These are phyloP conservation scores for Dothistroma pini DNA, from an alignment of 2,329 filamentous ascomycete species.

Conservation along the genomic window DNA sequence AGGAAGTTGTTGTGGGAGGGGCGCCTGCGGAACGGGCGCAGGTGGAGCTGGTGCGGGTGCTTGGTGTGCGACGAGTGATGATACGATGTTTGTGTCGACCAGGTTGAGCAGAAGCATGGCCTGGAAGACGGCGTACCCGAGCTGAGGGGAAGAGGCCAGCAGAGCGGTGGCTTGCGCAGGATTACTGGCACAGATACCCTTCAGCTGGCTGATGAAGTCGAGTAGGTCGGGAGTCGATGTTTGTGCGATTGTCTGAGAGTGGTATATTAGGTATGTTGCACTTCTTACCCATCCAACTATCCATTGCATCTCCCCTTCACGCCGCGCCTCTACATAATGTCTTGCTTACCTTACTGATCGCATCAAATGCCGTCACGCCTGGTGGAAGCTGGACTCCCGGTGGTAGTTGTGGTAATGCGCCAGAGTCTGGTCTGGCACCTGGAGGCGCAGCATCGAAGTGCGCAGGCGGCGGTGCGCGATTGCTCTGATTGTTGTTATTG, in stretches of 20 bases:
- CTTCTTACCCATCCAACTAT: not conserved
- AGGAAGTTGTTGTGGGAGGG: constrained; percentile 24
- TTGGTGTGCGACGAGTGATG: constrained; percentile 61
- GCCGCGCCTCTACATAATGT: constrained; percentile 49
- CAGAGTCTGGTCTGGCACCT: constrained; percentile 40
- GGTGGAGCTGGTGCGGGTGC: constrained; percentile 36
- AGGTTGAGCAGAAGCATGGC: constrained; percentile 88
- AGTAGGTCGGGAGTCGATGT: constrained; percentile 85
- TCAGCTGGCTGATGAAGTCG: constrained; percentile 93
- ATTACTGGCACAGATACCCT: constrained; percentile 76
- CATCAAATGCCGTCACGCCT: constrained; percentile 79
- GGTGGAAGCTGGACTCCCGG: constrained; percentile 79
- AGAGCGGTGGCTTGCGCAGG: constrained; percentile 81
- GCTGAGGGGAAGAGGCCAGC: constrained; percentile 82
- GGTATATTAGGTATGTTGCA: not conserved
- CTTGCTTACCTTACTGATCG: constrained; percentile 70
- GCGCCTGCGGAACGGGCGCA: constrained; percentile 22
- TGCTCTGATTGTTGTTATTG: constrained; percentile 11
- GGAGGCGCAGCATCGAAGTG: constrained; percentile 39
- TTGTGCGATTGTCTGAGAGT: constrained; percentile 66
- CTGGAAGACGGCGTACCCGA: constrained; percentile 93
- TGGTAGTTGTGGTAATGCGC: constrained; percentile 71
- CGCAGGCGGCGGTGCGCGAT: constrained; percentile 37
- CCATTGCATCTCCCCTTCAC: not conserved
- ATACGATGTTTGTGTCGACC: constrained; percentile 78